phyloP scores from a whole-genome alignment of 2,329 filamentous ascomycete genomes.

The Fonsecaea monophora region DNA sequence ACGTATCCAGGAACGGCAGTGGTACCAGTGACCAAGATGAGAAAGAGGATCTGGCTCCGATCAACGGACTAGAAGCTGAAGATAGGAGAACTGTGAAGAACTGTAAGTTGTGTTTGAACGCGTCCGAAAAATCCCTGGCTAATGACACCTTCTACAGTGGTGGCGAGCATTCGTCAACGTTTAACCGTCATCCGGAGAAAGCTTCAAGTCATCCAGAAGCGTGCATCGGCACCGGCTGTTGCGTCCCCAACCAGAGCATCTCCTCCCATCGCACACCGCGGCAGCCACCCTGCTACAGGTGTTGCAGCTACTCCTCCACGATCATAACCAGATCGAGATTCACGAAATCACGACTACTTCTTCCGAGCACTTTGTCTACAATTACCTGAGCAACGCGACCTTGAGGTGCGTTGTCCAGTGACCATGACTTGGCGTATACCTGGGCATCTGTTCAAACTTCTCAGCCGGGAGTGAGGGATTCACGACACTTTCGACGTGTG shows the following conservation, averaged over 20 bases:
- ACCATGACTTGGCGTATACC: slow-evolving; percentile 14
- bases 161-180: slow-evolving; percentile 57
- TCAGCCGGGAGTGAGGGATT: not conserved
- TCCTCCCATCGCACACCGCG: slow-evolving; percentile 37
- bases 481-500: not conserved
- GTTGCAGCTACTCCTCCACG: slow-evolving; percentile 31
- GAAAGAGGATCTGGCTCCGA: slow-evolving; percentile 46
- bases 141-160: slow-evolving; percentile 45
- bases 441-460: slow-evolving; percentile 13
- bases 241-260: slow-evolving; percentile 38
- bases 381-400: not conserved
- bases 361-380: slow-evolving; percentile 1
- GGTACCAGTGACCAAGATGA: slow-evolving; percentile 41
- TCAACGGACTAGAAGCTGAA: slow-evolving; percentile 55
- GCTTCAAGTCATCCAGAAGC: slow-evolving; percentile 55
- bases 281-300: slow-evolving; percentile 27
- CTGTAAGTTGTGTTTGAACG: slow-evolving; percentile 49
- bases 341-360: slow-evolving; percentile 18
- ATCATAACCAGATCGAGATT: slow-evolving; percentile 21
- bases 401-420: slow-evolving; percentile 1
- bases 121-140: slow-evolving; percentile 37
- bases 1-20: slow-evolving; percentile 41
- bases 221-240: slow-evolving; percentile 50
- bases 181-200: slow-evolving; percentile 58
- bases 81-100: slow-evolving; percentile 58